Conservation (phyloP, 2,329 filamentous ascomycete genomes). For the Fusarium chaquense region DNA sequence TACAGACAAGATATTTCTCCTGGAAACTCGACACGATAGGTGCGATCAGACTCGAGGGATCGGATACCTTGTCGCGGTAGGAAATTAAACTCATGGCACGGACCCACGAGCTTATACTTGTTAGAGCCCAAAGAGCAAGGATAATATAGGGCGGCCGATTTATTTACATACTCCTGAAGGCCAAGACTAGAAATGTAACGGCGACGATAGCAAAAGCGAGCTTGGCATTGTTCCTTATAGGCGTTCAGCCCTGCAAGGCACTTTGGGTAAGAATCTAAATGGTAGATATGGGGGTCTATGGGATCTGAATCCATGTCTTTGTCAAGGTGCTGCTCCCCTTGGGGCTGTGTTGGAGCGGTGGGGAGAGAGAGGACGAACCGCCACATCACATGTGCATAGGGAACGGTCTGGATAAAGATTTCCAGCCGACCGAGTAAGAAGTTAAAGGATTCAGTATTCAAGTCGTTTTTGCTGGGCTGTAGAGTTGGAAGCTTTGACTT, state of each 20-base stretch:
- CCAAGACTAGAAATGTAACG: slow-evolving; percentile 10
- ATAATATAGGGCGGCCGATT: too few species aligned
- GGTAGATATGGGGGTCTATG: neutral
- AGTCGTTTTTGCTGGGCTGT: neutral
- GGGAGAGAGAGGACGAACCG: neutral
- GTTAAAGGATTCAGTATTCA: neutral
- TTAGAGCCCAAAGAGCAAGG: neutral
- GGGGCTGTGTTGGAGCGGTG: slow-evolving; percentile 3
- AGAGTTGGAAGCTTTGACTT: neutral
- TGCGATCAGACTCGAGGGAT: slow-evolving; percentile 11
- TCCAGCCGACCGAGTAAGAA: neutral
- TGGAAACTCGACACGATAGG: slow-evolving; percentile 13
- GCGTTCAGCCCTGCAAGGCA: slow-evolving; percentile 10
- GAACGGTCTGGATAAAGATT: too few species aligned
- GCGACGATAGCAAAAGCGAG: neutral
- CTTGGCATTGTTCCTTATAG: neutral
- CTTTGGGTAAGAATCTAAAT: neutral
- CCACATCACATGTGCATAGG: neutral
- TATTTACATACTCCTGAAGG: neutral
- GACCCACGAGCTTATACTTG: slow-evolving; percentile 25
- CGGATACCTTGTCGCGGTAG: slow-evolving; percentile 19
- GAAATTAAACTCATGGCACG: slow-evolving; percentile 21
- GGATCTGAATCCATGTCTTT: neutral
- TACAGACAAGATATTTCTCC: neutral
- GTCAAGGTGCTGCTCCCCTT: neutral